A percentile compares a stretch with the other conserved stretches of the same genome.
phyloP scores from a whole-genome alignment of 2,329 filamentous ascomycete species.

The Colletotrichum zoysiae region DNA sequence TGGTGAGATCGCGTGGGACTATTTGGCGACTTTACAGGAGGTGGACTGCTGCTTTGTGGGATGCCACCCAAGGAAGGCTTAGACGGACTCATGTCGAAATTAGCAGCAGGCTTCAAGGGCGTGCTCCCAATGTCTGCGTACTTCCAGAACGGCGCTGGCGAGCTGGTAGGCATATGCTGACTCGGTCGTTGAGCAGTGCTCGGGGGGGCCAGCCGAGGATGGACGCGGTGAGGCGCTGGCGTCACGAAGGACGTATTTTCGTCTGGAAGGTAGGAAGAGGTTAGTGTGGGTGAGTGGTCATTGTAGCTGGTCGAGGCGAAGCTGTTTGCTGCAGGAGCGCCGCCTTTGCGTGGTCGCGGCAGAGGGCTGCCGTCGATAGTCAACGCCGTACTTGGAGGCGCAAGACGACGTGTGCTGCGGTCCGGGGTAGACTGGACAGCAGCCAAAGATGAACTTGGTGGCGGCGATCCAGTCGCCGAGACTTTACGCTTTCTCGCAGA shows the following conservation, averaged over 20 bases:
- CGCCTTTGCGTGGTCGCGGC: slow-evolving; percentile 67
- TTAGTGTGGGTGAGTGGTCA: slow-evolving; percentile 71
- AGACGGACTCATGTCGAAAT: slow-evolving; percentile 71
- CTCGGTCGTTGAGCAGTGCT: slow-evolving; percentile 85
- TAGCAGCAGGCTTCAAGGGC: slow-evolving; percentile 65
- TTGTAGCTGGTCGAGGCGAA: slow-evolving; percentile 64
- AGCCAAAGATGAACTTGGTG: slow-evolving; percentile 62
- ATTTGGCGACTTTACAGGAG: slow-evolving; percentile 65
- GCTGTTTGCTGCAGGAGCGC: slow-evolving; percentile 57
- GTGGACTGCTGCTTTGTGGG: slow-evolving; percentile 71
- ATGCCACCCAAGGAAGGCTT: slow-evolving; percentile 57
- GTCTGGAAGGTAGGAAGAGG: slow-evolving; percentile 73
- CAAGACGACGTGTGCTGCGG: slow-evolving; percentile 54
- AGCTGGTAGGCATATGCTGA: slow-evolving; percentile 87
- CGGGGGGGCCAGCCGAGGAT: slow-evolving; percentile 81
- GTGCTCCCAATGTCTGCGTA: slow-evolving; percentile 83
- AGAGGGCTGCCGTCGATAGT: slow-evolving; percentile 72
- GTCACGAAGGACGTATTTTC: slow-evolving; percentile 75
- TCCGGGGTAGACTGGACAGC: slow-evolving; percentile 71
- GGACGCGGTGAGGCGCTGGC: slow-evolving; percentile 78
- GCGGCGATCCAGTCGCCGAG: slow-evolving; percentile 67
- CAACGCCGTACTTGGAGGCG: slow-evolving; percentile 50
- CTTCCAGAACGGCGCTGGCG: slow-evolving; percentile 90
- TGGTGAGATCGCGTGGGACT: slow-evolving; percentile 59
- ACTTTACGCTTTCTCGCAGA: slow-evolving; percentile 70